Evolutionary conservation across 2,329 filamentous ascomycete species (phyloP).

Genomic region (Trichothecium roseum): DNA sequence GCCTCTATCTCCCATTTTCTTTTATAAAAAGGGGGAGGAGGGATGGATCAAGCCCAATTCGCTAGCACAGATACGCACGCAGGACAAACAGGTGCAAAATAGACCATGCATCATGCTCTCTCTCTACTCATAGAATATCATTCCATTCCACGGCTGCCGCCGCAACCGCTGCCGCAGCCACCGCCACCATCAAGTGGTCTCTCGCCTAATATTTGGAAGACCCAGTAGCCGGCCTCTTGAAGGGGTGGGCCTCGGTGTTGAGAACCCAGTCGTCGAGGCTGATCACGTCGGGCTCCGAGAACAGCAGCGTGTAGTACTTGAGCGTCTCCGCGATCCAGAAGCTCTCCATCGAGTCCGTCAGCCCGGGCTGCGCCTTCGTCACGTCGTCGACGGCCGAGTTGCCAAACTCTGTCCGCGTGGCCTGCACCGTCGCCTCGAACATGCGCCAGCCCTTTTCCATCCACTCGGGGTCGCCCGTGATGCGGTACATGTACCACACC

Average conservation of each 20-base stretch:
- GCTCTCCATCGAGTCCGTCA: conserved; percentile 65
- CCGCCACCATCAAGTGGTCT: too few species aligned
- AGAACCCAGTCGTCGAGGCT: conserved; percentile 60
- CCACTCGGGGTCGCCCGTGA: conserved; percentile 67
- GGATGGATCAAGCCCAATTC: too few species aligned
- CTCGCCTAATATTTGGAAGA: neutral
- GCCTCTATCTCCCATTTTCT: too few species aligned
- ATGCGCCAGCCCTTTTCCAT: conserved; percentile 80
- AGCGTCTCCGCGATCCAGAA: conserved; percentile 88
- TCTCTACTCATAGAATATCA: too few species aligned
- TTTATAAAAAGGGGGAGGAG: too few species aligned
- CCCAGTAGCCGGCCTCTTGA: conserved; percentile 32
- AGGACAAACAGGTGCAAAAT: too few species aligned
- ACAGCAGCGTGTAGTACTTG: conserved; percentile 86
- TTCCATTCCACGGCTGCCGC: too few species aligned
- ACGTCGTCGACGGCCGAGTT: conserved; percentile 64
- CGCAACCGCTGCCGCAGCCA: too few species aligned
- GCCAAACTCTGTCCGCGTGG: conserved; percentile 55
- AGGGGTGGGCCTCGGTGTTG: conserved; percentile 53
- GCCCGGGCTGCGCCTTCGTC: conserved; percentile 25
- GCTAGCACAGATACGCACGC: too few species aligned
- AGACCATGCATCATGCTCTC: too few species aligned
- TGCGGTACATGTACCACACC: conserved; percentile 83
- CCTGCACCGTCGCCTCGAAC: conserved; percentile 61
- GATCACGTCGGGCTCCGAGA: conserved; percentile 53